Evolutionary conservation across 345 rosid genomes (phyloP), one percentile per base, ranked within the genome.

Genomic region (Melastoma malabathricum): DNA sequence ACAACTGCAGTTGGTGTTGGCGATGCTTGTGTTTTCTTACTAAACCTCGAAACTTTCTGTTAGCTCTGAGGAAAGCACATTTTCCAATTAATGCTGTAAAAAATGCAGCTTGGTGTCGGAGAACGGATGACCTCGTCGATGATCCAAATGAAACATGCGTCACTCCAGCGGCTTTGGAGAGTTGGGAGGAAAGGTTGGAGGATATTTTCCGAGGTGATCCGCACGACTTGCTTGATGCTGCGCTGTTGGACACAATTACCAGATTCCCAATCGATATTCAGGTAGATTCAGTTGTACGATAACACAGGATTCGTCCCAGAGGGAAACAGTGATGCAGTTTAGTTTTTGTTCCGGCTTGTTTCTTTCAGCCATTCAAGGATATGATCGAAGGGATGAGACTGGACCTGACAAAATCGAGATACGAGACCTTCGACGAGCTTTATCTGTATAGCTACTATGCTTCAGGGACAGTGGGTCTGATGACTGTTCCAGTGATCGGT

Each of bases 141-240:
- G 94, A 87, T 49, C 89, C 94, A 17, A 81, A 84, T 66, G 88
- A 94, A 18, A 69, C 88, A 3, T 88, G 80, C 62, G 82, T 88
- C 68, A 80, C 90, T 16, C 90, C 94, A 5, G 74, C 68, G 52
- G 97, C 94, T 15, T 72, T 88, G 54, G 90, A 82, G 62, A 71
- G 90, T 63, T 88, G 97, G 94, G 97, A 84, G 62, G 71, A 81
- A 46, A 80, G 88, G 65, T 61, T 88, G 67, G 88, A 84, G 55
- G 94, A 88, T 59, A 81, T 88, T 59, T 88, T 80, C 72, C 54
- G 34, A 41, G 94, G 90, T 56, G 81, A 75, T 54, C 88, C 97
- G 0, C 70, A 63, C 8, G 94, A 88, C 64, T 79, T 84, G 90
- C 71, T 75, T 54, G 90, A 88, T 70, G 97, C 94, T 59, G 94